A percentile compares a stretch with the other conserved stretches of the same genome.
Conservation (phyloP, 371 early-diverging fungal species). For the Mortierella polycephala region DNA sequence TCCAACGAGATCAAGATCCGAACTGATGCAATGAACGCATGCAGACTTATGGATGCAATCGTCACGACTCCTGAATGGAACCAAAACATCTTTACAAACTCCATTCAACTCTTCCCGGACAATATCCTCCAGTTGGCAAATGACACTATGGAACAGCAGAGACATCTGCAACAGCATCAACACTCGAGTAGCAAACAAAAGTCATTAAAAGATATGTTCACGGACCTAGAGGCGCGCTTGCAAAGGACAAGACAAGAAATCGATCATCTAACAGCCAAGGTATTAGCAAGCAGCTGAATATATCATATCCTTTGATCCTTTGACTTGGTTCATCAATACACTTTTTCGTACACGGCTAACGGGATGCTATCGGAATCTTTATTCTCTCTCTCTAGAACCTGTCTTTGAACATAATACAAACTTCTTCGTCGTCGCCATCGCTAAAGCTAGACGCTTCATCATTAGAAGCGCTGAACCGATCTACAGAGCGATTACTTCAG, state of each 20-base stretch:
- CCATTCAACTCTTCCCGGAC: constrained; percentile 22
- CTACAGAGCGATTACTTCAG: neutral
- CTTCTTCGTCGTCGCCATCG: neutral
- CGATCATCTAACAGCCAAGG: neutral
- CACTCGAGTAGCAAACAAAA: neutral
- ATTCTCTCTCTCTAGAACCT: neutral
- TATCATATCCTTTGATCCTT: neutral
- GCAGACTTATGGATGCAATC: constrained; percentile 17
- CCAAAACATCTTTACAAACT: constrained; percentile 10
- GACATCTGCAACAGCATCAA: too few relatives aligned
- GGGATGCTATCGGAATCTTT: too few relatives aligned
- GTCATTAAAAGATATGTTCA: neutral
- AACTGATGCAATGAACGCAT: constrained; percentile 18
- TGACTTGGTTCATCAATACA: too few relatives aligned
- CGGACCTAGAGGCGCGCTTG: neutral
- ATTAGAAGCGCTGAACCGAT: neutral
- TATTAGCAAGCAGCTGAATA: neutral
- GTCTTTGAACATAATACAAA: neutral
- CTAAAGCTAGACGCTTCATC: neutral
- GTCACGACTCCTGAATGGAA: constrained; percentile 10
- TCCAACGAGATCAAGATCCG: neutral
- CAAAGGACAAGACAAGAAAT: neutral
- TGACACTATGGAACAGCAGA: neutral
- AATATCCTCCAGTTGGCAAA: constrained; percentile 7
- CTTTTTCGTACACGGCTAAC: too few relatives aligned